Conservation (phyloP, 805 yeast species). For the Zygosaccharomyces bailii region DNA sequence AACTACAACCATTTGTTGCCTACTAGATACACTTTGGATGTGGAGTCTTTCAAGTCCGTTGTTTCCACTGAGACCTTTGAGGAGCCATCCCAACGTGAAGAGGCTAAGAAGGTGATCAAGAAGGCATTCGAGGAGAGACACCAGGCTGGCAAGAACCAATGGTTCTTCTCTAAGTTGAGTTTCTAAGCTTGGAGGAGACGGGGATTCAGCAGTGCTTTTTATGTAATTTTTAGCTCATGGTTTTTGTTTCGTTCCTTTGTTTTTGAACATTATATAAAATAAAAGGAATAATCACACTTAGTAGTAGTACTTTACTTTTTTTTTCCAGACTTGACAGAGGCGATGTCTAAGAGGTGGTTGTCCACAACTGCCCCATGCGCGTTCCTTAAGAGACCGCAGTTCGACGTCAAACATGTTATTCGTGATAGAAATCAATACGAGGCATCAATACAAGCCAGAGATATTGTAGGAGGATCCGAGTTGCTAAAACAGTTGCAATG, state of each 20-base stretch:
- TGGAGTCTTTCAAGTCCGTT: constrained; percentile 88
- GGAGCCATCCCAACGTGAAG: constrained; percentile 98
- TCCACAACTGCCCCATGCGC: background rate
- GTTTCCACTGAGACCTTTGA: constrained; percentile 90
- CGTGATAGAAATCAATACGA: constrained; percentile 19
- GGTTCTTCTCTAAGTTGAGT: constrained; percentile 98
- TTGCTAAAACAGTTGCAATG: constrained; percentile 27
- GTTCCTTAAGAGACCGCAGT: constrained; percentile 27
- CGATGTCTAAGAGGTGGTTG: background rate
- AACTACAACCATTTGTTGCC: constrained; percentile 99
- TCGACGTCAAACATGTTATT: constrained; percentile 28
- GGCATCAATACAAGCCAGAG: constrained; percentile 30
- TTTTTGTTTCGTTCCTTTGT: constrained; percentile 17
- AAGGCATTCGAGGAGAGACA: constrained; percentile 99
- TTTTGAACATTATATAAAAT: constrained; percentile 13
- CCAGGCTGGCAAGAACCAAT: constrained; percentile 99
- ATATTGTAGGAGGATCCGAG: constrained; percentile 24
- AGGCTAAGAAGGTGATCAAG: constrained; percentile 98
- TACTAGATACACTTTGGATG: constrained; percentile 98
- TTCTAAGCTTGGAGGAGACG: constrained; percentile 49
- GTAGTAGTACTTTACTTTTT: background rate
- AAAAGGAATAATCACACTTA: constrained; percentile 13
- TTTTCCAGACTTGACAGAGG: background rate
- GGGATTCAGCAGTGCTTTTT: constrained; percentile 18
- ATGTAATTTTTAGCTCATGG: constrained; percentile 21